Evolutionary conservation across 495 filamentous ascomycete genomes (phyloP).

Genomic region (Neurospora cerealis): DNA sequence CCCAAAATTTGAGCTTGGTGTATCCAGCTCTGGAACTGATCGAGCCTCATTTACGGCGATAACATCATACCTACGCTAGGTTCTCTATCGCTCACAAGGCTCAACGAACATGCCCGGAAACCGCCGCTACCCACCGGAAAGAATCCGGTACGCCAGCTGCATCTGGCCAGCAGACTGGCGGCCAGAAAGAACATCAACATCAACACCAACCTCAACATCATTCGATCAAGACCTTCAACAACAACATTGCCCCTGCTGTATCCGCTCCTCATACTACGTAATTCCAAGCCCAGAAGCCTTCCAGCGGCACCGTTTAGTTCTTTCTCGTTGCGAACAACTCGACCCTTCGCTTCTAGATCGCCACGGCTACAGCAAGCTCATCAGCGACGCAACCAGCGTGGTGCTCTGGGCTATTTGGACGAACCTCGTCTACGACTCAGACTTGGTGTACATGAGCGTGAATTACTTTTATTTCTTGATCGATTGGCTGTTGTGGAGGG

Average conservation of each 20-base stretch:
- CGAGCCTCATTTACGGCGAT: no score
- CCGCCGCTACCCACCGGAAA: background rate
- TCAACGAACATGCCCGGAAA: background rate
- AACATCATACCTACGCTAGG: no score
- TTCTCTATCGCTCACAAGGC: background rate
- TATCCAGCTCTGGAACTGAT: background rate
- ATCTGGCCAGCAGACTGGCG: background rate
- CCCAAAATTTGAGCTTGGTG: background rate
- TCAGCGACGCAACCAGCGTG: background rate
- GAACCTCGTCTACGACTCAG: background rate
- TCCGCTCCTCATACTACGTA: background rate
- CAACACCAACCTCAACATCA: background rate
- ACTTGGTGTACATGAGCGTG: background rate
- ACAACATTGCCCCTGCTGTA: background rate
- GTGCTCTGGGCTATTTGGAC: background rate
- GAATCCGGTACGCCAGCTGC: background rate
- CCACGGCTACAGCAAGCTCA: background rate
- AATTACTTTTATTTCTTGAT: background rate
- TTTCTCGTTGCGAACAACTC: background rate
- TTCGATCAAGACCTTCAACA: background rate
- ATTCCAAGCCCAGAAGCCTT: background rate
- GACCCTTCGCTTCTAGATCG: background rate
- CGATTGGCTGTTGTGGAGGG: background rate
- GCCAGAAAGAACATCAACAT: background rate
- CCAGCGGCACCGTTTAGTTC: background rate